Percentiles rank a stretch among this genome's conserved stretches.
Conservation (phyloP, 805 yeast genomes). For the Brettanomyces sp. region DNA sequence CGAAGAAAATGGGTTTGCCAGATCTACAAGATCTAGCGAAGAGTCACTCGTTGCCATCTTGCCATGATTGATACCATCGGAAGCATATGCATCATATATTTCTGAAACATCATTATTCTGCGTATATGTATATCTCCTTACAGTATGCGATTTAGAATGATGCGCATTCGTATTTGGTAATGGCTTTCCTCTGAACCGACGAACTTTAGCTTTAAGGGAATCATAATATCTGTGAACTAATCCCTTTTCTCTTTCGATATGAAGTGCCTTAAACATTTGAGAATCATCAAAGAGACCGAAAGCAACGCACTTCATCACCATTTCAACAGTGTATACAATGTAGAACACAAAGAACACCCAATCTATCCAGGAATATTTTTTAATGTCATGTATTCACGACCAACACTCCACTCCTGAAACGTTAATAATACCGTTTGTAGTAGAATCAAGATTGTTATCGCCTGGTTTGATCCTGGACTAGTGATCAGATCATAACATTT, state of each 20-base stretch:
- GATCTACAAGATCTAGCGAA: neutral
- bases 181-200: neutral
- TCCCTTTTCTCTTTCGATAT: conserved; percentile 12
- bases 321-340: conserved; percentile 53
- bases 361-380: conserved; percentile 44
- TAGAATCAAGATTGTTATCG: conserved; percentile 33
- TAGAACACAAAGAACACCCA: conserved; percentile 47
- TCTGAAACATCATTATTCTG: neutral
- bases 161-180: neutral
- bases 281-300: conserved; percentile 71
- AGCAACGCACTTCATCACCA: conserved; percentile 51
- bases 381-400: conserved; percentile 31
- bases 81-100: neutral
- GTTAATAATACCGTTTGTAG: conserved; percentile 41
- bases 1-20: neutral
- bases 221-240: conserved; percentile 10
- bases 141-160: neutral
- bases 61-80: neutral
- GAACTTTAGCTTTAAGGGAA: conserved; percentile 1
- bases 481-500: conserved; percentile 23
- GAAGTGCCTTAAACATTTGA: conserved; percentile 37
- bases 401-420: conserved; percentile 53
- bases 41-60: neutral
- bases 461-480: conserved; percentile 23
- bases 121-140: no score